Conservation (phyloP, 1,139 yeast genomes). For the Candida dubliniensis region DNA sequence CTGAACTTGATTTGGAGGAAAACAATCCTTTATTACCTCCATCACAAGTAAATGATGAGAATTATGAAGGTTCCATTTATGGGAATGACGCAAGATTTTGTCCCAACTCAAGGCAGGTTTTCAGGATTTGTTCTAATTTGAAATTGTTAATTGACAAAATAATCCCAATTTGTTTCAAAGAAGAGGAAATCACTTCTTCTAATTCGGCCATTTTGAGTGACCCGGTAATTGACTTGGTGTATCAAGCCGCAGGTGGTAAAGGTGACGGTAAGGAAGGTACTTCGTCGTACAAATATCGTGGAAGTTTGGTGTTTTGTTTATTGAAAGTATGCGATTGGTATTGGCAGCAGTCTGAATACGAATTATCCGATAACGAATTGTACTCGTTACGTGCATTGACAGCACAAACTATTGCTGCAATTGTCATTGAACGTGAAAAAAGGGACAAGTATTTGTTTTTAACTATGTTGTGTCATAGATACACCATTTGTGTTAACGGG, state of each 20-base stretch:
- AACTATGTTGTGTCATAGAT: slow-evolving; percentile 77
- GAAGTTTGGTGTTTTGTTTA: slow-evolving; percentile 66
- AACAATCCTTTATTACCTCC: slow-evolving; percentile 14
- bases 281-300: slow-evolving; percentile 62
- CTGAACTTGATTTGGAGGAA: slow-evolving; percentile 15
- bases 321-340: slow-evolving; percentile 82
- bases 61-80: slow-evolving; percentile 14
- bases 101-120: slow-evolving; percentile 69
- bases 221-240: slow-evolving; percentile 58
- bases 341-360: slow-evolving; percentile 55
- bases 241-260: slow-evolving; percentile 80
- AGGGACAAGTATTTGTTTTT: slow-evolving; percentile 69
- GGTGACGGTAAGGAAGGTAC: slow-evolving; percentile 60
- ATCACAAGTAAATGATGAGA: slow-evolving; percentile 7
- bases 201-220: slow-evolving; percentile 64
- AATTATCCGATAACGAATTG: slow-evolving; percentile 67
- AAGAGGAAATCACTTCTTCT: slow-evolving; percentile 50
- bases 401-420: slow-evolving; percentile 71
- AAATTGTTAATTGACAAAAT: slow-evolving; percentile 70
- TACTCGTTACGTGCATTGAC: slow-evolving; percentile 61
- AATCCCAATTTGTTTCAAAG: slow-evolving; percentile 63
- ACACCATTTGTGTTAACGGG: slow-evolving; percentile 63
- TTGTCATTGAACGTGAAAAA: slow-evolving; percentile 58
- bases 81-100: slow-evolving; percentile 19
- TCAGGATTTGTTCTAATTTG: slow-evolving; percentile 72